phyloP scores from a whole-genome alignment of 2,329 filamentous ascomycete genomes.

The Epichloe aotearoae region DNA sequence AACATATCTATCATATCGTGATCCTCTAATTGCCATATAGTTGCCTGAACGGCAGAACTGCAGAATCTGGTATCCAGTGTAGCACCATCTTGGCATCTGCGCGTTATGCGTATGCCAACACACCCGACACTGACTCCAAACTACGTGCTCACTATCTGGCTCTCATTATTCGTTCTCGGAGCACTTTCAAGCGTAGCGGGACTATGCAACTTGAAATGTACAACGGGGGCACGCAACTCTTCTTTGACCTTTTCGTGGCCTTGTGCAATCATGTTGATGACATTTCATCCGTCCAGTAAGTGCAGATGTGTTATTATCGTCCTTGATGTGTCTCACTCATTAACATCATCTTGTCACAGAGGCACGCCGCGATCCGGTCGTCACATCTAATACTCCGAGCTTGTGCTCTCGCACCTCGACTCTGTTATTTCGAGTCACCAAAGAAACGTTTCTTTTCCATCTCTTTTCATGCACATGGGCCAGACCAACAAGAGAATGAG shows the following conservation, averaged over 20 bases:
- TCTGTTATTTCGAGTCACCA: neutral
- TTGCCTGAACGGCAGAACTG: slow-evolving; percentile 4
- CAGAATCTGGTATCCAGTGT: slow-evolving; percentile 66
- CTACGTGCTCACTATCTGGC: slow-evolving; percentile 83
- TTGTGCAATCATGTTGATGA: slow-evolving; percentile 82
- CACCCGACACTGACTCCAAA: slow-evolving; percentile 81
- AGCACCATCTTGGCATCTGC: slow-evolving; percentile 76
- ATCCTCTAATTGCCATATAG: neutral
- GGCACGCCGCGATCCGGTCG: slow-evolving; percentile 35
- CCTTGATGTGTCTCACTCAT: neutral
- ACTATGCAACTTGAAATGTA: slow-evolving; percentile 96
- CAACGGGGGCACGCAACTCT: slow-evolving; percentile 65
- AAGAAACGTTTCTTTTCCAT: neutral
- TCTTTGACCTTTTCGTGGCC: slow-evolving; percentile 89
- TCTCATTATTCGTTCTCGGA: slow-evolving; percentile 76
- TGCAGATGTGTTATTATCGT: slow-evolving; percentile 5
- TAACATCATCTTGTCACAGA: slow-evolving; percentile 11
- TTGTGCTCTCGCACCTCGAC: slow-evolving; percentile 3
- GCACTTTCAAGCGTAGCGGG: slow-evolving; percentile 83
- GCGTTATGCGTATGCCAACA: slow-evolving; percentile 81
- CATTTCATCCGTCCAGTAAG: slow-evolving; percentile 44
- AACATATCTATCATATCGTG: neutral
- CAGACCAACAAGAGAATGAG: neutral
- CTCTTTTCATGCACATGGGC: slow-evolving; percentile 2
- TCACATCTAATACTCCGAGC: slow-evolving; percentile 15